Evolutionary conservation across 148 eudicot genomes (phyloP).

Genomic region (Simmondsia chinensis): DNA sequence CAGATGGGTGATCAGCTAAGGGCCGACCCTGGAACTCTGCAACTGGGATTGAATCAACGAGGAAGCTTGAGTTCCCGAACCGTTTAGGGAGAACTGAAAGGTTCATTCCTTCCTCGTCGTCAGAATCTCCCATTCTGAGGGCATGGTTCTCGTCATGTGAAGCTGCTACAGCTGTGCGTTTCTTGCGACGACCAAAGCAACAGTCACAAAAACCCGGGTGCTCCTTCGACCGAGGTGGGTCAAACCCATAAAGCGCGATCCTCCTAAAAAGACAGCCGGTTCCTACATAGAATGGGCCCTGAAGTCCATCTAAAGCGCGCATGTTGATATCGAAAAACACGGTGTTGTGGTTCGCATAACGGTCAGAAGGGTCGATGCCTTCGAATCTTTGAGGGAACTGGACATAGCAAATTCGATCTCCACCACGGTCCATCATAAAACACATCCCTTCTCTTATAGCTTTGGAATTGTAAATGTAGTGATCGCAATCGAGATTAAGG

Average conservation of each 20-base stretch:
- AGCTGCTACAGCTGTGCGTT: constrained; percentile 13
- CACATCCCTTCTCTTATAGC: constrained; percentile 97
- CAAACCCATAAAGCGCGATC: constrained; percentile 78
- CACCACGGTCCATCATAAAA: constrained; percentile 97
- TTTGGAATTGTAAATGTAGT: constrained; percentile 81
- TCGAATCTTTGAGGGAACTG: constrained; percentile 96
- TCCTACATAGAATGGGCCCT: constrained; percentile 94
- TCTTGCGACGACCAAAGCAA: constrained; percentile 41
- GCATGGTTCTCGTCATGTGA: constrained; percentile 45
- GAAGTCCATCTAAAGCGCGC: constrained; percentile 93
- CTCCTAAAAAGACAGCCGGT: constrained; percentile 89
- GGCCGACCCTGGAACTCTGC: constrained; percentile 94
- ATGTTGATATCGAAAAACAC: constrained; percentile 93
- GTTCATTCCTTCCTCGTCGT: constrained; percentile 62
- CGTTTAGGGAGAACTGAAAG: constrained; percentile 52
- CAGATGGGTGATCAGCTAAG: constrained; percentile 83
- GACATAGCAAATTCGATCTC: constrained; percentile 81
- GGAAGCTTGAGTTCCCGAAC: constrained; percentile 75
- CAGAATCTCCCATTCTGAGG: constrained; percentile 59
- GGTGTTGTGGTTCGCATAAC: constrained; percentile 94
- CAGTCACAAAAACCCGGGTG: constrained; percentile 46
- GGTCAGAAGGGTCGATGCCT: constrained; percentile 94
- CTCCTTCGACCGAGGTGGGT: constrained; percentile 78
- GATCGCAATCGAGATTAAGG: constrained; percentile 88
- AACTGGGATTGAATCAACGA: constrained; percentile 79